Evolutionary conservation across 2,329 filamentous ascomycete species (phyloP).

Genomic region (Didymella lethalis): DNA sequence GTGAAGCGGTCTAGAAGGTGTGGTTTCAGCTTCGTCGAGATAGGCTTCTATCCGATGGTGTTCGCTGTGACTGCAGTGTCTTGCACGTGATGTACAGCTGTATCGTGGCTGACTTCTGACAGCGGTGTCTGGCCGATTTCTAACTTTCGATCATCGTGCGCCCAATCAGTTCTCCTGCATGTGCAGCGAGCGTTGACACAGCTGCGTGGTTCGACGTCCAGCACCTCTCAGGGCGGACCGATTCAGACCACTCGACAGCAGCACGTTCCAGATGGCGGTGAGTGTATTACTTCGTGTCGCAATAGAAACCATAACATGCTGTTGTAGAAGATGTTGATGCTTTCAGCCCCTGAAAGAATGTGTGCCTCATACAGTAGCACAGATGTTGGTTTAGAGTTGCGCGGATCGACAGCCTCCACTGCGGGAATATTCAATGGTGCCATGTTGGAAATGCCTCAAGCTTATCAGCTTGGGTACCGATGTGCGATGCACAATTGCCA

Average conservation of each 20-base stretch:
- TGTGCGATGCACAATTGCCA: neutral
- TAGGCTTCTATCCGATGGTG: neutral
- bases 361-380: slow-evolving; percentile 9
- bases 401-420: slow-evolving; percentile 19
- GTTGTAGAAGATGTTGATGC: slow-evolving; percentile 4
- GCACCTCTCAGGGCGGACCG: slow-evolving; percentile 11
- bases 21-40: slow-evolving; percentile 2
- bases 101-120: neutral
- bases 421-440: slow-evolving; percentile 8
- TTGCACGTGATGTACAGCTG: slow-evolving; percentile 11
- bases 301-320: slow-evolving; percentile 7
- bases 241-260: slow-evolving; percentile 12
- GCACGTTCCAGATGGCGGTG: slow-evolving; percentile 17
- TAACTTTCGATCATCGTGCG: neutral
- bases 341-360: slow-evolving; percentile 9
- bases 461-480: neutral
- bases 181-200: slow-evolving; percentile 12
- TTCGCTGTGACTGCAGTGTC: neutral
- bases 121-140: neutral
- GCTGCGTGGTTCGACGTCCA: slow-evolving; percentile 10
- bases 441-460: slow-evolving; percentile 12
- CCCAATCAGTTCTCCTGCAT: slow-evolving; percentile 11
- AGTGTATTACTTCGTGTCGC: slow-evolving; percentile 12
- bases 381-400: slow-evolving; percentile 25
- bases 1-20: neutral